Evolutionary conservation across 148 eudicot genomes (phyloP).

Genomic region (Rheum nobile): DNA sequence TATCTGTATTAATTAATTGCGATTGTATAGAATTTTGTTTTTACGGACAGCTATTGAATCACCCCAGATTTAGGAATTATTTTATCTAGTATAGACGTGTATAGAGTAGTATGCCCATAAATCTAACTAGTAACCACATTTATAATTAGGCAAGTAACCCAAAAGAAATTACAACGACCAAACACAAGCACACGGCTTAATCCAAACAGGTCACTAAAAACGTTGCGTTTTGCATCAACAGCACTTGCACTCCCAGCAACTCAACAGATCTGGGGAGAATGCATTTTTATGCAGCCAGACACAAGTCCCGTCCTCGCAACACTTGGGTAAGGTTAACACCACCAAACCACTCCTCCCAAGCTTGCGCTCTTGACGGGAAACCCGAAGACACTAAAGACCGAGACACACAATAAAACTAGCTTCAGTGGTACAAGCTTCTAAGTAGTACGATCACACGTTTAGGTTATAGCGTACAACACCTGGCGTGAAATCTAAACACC

Average conservation of each 20-base stretch:
- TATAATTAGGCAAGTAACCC: no score
- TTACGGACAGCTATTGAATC: no score
- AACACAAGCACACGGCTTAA: neutral
- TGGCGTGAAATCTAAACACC: constrained; percentile 23
- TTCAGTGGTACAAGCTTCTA: constrained; percentile 4
- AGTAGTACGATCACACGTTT: neutral
- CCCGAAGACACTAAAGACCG: neutral
- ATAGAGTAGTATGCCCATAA: no score
- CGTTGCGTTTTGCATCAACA: neutral
- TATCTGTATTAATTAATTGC: no score
- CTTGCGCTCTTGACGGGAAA: constrained; percentile 51
- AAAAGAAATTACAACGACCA: no score
- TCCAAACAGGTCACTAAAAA: neutral
- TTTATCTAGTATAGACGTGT: no score
- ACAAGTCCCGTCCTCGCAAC: constrained; percentile 23
- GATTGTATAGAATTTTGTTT: no score
- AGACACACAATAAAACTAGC: neutral
- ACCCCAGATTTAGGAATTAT: no score
- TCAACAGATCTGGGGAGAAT: neutral
- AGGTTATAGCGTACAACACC: neutral
- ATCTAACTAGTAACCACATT: no score
- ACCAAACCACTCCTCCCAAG: constrained; percentile 46
- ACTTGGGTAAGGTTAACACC: constrained; percentile 16
- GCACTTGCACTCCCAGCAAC: neutral
- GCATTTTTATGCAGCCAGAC: constrained; percentile 7